phyloP scores from a whole-genome alignment of 139 green algal genomes.

The Chlorella ohadii region DNA sequence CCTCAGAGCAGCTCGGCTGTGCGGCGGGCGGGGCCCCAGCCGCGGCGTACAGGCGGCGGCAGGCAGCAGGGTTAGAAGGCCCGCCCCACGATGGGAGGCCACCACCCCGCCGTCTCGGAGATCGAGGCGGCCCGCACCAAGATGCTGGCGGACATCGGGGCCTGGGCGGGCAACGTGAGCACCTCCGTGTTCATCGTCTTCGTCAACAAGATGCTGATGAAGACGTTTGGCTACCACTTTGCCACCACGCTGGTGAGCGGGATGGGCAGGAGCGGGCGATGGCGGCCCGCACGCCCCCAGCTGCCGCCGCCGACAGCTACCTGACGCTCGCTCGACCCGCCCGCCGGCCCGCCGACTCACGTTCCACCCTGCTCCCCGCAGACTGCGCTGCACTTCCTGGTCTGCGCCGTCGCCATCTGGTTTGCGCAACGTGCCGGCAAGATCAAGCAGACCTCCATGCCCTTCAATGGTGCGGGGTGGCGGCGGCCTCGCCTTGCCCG shows the following conservation, averaged over 20 bases:
- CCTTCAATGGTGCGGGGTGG: conserved; percentile 22
- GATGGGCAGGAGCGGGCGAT: not conserved
- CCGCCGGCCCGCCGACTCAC: not conserved
- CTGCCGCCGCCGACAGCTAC: not conserved
- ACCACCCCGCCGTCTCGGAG: no score
- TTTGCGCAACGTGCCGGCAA: conserved; percentile 33
- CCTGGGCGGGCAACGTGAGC: conserved; percentile 54
- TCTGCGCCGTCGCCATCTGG: conserved; percentile 56
- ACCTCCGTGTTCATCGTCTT: conserved; percentile 63
- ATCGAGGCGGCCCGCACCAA: not conserved
- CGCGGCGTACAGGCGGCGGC: no score
- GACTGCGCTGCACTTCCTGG: conserved; percentile 70
- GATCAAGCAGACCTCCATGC: conserved; percentile 48
- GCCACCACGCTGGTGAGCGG: conserved; percentile 19
- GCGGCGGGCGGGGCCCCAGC: no score
- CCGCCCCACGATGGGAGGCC: no score
- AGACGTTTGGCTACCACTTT: conserved; percentile 36
- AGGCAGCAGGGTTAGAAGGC: no score
- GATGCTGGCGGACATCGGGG: conserved; percentile 13
- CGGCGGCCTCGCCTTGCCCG: not conserved
- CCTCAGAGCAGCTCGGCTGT: no score
- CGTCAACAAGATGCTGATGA: conserved; percentile 69
- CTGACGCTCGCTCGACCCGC: not conserved
- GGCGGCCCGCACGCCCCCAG: not conserved
- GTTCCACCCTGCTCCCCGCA: conserved; percentile 11